phyloP scores from a whole-genome alignment of 495 filamentous ascomycete species.

The Aspergillus mulundensis region DNA sequence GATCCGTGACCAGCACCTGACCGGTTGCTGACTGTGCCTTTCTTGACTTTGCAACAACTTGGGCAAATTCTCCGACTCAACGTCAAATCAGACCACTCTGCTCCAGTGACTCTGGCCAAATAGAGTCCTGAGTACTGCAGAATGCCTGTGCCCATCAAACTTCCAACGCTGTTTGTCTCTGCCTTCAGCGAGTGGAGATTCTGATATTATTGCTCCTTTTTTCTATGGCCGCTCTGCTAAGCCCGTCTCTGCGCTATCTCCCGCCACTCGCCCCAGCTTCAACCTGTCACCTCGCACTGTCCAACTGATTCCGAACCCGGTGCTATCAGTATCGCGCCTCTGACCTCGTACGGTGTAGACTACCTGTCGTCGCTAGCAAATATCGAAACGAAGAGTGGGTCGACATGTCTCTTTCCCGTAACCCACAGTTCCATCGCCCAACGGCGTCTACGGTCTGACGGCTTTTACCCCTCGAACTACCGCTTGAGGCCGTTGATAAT shows the following conservation, averaged over 20 bases:
- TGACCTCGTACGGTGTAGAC: no score
- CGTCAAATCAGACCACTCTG: slow-evolving; percentile 17
- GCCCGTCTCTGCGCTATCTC: slow-evolving; percentile 20
- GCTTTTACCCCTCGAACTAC: slow-evolving; percentile 4
- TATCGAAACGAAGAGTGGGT: slow-evolving; percentile 1
- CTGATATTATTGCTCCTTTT: slow-evolving; percentile 5
- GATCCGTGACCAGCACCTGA: slow-evolving; percentile 29
- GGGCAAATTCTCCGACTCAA: slow-evolving; percentile 15
- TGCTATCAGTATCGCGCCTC: slow-evolving; percentile 6
- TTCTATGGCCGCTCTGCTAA: slow-evolving; percentile 2
- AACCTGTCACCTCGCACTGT: slow-evolving; percentile 23
- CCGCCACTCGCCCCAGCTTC: slow-evolving; percentile 21
- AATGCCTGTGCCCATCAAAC: not conserved
- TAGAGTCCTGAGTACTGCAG: slow-evolving; percentile 12
- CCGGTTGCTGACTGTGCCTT: slow-evolving; percentile 14
- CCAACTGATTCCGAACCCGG: slow-evolving; percentile 3
- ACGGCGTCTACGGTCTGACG: not conserved
- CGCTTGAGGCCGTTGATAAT: slow-evolving; percentile 14
- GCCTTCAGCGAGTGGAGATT: not conserved
- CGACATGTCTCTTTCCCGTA: not conserved
- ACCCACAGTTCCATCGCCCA: slow-evolving; percentile 4
- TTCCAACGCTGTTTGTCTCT: slow-evolving; percentile 4
- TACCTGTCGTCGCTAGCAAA: slow-evolving; percentile 2
- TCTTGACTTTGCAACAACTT: not conserved
- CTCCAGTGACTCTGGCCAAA: slow-evolving; percentile 17